phyloP scores from a whole-genome alignment of 2,329 filamentous ascomycete species.

The Lasiodiplodia sp. region DNA sequence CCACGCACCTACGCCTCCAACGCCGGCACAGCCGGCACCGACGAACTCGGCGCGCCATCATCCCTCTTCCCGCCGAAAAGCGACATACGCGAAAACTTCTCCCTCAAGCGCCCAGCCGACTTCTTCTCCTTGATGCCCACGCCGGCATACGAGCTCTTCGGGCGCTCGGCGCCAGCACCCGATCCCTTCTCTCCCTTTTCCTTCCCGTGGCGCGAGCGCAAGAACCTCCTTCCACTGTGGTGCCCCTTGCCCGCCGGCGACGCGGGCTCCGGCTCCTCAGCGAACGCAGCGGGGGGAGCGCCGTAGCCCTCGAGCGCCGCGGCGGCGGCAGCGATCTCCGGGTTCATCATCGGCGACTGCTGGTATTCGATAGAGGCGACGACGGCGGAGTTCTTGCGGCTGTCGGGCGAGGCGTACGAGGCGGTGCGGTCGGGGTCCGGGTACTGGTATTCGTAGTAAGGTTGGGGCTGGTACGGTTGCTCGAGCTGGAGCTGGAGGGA shows the following conservation, averaged over 20 bases:
- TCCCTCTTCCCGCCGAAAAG: neutral
- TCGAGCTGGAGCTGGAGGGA: neutral
- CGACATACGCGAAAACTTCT: conserved; percentile 22
- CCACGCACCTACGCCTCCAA: neutral
- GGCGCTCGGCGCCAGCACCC: neutral
- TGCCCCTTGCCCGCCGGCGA: neutral
- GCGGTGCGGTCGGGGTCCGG: neutral
- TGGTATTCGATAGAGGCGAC: neutral
- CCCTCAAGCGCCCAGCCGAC: neutral
- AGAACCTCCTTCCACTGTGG: neutral
- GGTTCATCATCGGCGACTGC: neutral
- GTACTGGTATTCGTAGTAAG: neutral
- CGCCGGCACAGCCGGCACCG: neutral
- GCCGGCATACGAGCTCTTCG: neutral
- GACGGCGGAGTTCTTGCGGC: too few relatives aligned
- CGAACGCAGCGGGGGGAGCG: too few relatives aligned
- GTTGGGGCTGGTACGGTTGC: neutral
- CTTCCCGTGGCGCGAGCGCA: neutral
- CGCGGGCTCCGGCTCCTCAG: too few relatives aligned
- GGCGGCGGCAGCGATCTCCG: neutral
- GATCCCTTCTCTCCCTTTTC: neutral
- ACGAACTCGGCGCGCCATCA: neutral
- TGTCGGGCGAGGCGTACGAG: too few relatives aligned
- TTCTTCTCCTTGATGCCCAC: neutral
- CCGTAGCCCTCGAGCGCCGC: neutral